Conservation (phyloP, 768 basidiomycete genomes). For the Boletus rex-veris region DNA sequence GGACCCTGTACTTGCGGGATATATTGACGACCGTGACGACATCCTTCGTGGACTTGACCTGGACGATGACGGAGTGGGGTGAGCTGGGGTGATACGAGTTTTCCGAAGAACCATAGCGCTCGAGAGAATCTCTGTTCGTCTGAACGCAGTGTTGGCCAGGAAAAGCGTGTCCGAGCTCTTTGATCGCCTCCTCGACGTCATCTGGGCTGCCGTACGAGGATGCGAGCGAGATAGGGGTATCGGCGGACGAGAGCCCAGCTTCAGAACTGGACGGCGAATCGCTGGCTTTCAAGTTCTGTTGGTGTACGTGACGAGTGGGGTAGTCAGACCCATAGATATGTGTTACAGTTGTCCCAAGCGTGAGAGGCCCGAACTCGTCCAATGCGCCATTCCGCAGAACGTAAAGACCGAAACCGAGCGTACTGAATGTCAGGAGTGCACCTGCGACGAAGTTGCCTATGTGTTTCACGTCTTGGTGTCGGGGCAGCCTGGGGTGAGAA, state of each 20-base stretch:
- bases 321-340: not conserved
- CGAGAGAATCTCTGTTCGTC: constrained; percentile 49
- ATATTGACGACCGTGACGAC: constrained; percentile 79
- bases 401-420: constrained; percentile 19
- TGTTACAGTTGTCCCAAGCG: not conserved
- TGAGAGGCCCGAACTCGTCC: constrained; percentile 6
- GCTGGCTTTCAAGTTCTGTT: not conserved
- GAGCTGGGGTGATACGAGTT: constrained; percentile 64
- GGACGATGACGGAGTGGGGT: constrained; percentile 56
- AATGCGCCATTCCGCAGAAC: constrained; percentile 4
- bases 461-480: constrained; percentile 4
- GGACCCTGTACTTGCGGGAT: constrained; percentile 67
- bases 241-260: not conserved
- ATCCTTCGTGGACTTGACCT: constrained; percentile 68
- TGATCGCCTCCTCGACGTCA: constrained; percentile 50
- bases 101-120: constrained; percentile 61
- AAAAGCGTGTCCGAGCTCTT: constrained; percentile 46
- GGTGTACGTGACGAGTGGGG: not conserved
- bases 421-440: constrained; percentile 19
- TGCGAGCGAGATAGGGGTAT: constrained; percentile 2
- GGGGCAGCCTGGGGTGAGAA: not conserved
- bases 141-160: constrained; percentile 45
- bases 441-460: constrained; percentile 15
- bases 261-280: not conserved
- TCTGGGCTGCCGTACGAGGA: constrained; percentile 43